Conservation (phyloP, 371 early-diverging fungal genomes). For the Lichtheimia ramosa region DNA sequence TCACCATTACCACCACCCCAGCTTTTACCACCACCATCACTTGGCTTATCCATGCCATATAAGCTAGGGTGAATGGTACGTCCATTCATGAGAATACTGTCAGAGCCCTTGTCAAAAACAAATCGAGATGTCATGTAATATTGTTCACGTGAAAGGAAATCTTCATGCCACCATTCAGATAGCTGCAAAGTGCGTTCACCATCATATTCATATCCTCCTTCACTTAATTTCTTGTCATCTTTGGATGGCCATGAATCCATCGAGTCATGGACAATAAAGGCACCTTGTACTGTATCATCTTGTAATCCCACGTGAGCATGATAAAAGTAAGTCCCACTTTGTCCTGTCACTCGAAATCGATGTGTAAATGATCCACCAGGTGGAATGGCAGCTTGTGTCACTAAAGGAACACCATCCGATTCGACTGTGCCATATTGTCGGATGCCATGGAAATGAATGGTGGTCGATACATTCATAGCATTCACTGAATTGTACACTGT, state of each 20-base stretch:
- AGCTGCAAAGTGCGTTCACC: conserved; percentile 42
- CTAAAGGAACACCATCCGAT: conserved; percentile 59
- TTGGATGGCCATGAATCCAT: conserved; percentile 12
- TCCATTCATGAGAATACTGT: conserved; percentile 34
- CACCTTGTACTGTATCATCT: conserved; percentile 48
- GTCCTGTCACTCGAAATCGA: conserved; percentile 35
- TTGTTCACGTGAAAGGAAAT: conserved; percentile 8
- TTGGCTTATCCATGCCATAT: background rate
- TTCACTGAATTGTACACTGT: conserved; percentile 25
- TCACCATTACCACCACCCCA: background rate
- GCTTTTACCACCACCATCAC: background rate
- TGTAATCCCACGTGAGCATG: conserved; percentile 48
- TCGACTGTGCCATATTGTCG: conserved; percentile 30
- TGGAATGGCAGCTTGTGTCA: conserved; percentile 55
- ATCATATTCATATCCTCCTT: conserved; percentile 40
- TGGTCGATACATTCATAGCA: conserved; percentile 15
- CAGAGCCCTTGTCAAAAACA: conserved; percentile 21
- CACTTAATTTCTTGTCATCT: background rate
- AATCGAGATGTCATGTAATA: conserved; percentile 23
- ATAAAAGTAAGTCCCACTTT: conserved; percentile 56
- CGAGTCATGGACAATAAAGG: conserved; percentile 49
- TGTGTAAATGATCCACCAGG: conserved; percentile 48
- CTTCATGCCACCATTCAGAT: conserved; percentile 49
- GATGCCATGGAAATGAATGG: conserved; percentile 48
- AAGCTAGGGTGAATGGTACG: conserved; percentile 17